Conservation (phyloP, 2,329 filamentous ascomycete genomes). For the Cordyceps cateniannulata region DNA sequence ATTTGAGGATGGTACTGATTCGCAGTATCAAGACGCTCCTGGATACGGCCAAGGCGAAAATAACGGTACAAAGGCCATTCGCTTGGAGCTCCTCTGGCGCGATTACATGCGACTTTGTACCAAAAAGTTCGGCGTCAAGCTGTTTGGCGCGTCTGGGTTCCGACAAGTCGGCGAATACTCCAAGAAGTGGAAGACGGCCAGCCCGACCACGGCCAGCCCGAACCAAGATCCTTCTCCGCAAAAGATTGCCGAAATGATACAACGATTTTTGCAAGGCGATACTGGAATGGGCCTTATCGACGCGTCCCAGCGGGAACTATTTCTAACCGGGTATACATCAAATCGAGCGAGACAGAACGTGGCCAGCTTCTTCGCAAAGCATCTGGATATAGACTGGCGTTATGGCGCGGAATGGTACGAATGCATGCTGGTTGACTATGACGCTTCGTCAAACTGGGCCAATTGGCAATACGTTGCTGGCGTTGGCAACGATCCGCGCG, state of each 20-base stretch:
- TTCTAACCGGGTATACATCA: constrained; percentile 70
- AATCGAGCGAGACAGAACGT: constrained; percentile 73
- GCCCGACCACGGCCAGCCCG: constrained; percentile 21
- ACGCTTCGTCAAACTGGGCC: constrained; percentile 69
- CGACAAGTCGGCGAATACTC: constrained; percentile 36
- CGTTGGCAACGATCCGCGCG: constrained; percentile 71
- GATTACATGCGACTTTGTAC: constrained; percentile 77
- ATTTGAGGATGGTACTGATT: constrained; percentile 59
- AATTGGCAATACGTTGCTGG: constrained; percentile 81
- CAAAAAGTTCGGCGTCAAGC: constrained; percentile 57
- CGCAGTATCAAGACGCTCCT: constrained; percentile 30
- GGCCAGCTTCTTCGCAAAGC: constrained; percentile 66
- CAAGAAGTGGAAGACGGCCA: constrained; percentile 44
- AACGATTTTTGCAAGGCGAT: constrained; percentile 57
- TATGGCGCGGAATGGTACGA: constrained; percentile 81
- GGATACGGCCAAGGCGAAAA: constrained; percentile 68
- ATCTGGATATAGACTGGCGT: constrained; percentile 71
- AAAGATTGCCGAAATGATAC: constrained; percentile 42
- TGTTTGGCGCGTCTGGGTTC: constrained; percentile 63
- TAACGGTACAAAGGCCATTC: constrained; percentile 60
- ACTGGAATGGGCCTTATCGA: constrained; percentile 75
- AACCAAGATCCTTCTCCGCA: constrained; percentile 35
- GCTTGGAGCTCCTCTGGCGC: constrained; percentile 70
- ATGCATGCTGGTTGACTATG: constrained; percentile 66
- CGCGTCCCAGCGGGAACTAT: constrained; percentile 67